These are phyloP conservation scores for Phyllosticta capitalensis DNA, from an alignment of 2,329 filamentous ascomycete species.

Conservation along the genomic window DNA sequence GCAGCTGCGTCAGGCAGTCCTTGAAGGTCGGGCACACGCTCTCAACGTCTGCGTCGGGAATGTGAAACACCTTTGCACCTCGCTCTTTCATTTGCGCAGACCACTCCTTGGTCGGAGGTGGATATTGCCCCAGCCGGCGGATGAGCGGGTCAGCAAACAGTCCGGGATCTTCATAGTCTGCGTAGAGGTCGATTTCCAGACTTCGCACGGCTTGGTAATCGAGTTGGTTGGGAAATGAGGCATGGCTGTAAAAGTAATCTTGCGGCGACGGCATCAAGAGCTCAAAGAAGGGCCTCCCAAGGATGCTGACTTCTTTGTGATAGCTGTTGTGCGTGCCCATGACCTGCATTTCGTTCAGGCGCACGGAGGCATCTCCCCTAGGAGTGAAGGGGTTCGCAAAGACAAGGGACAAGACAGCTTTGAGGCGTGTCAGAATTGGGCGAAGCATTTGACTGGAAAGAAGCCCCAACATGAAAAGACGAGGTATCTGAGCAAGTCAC, in stretches of 20 bases:
- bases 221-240: conserved; percentile 36
- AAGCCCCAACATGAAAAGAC: not conserved
- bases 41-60: conserved; percentile 41
- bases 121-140: conserved; percentile 31
- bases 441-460: not conserved
- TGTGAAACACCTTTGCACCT: conserved; percentile 42
- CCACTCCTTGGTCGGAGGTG: conserved; percentile 28
- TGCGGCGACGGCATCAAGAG: conserved; percentile 27
- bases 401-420: not conserved
- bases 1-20: conserved; percentile 35
- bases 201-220: conserved; percentile 38
- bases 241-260: conserved; percentile 42
- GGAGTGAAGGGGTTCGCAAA: not conserved
- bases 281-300: conserved; percentile 34
- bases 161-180: conserved; percentile 37
- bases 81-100: conserved; percentile 29
- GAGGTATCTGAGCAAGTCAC: not conserved
- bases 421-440: not conserved
- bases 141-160: conserved; percentile 38
- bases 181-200: conserved; percentile 41
- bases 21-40: conserved; percentile 38
- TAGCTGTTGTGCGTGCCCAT: conserved; percentile 45
- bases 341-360: conserved; percentile 45
- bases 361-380: conserved; percentile 20
- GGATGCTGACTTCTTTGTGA: conserved; percentile 36